A percentile compares a stretch with the other conserved stretches of the same genome.
Conservation (phyloP, 805 yeast genomes). For the Cyberlindnera bimundalis region DNA sequence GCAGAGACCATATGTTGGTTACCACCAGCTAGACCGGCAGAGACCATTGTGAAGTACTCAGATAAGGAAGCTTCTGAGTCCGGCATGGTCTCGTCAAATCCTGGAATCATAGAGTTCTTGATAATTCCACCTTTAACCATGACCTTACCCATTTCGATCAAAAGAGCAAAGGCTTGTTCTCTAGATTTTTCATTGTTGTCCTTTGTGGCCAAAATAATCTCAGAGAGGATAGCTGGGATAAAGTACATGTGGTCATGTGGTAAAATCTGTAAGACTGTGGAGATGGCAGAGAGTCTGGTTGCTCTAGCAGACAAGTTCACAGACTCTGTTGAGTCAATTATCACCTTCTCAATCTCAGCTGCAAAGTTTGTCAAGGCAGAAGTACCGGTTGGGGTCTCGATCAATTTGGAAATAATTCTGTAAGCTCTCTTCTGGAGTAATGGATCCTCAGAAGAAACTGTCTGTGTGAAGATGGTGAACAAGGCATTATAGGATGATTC, state of each 20-base stretch:
- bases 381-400: slow-evolving; percentile 65
- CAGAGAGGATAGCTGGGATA: slow-evolving; percentile 80
- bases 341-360: slow-evolving; percentile 53
- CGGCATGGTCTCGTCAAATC: slow-evolving; percentile 60
- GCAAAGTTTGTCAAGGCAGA: slow-evolving; percentile 50
- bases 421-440: slow-evolving; percentile 87
- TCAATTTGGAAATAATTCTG: slow-evolving; percentile 66
- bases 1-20: slow-evolving; percentile 97
- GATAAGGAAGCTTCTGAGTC: slow-evolving; percentile 63
- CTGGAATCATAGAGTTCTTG: slow-evolving; percentile 61
- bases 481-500: slow-evolving; percentile 64
- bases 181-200: slow-evolving; percentile 92
- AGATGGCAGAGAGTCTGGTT: slow-evolving; percentile 68
- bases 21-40: slow-evolving; percentile 94
- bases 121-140: slow-evolving; percentile 68
- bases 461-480: slow-evolving; percentile 70
- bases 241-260: slow-evolving; percentile 68
- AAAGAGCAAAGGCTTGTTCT: slow-evolving; percentile 67
- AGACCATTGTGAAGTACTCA: slow-evolving; percentile 87
- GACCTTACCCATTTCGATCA: slow-evolving; percentile 75
- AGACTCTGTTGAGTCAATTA: slow-evolving; percentile 53
- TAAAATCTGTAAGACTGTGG: slow-evolving; percentile 53
- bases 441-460: slow-evolving; percentile 57
- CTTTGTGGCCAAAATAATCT: slow-evolving; percentile 85
- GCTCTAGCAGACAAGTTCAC: slow-evolving; percentile 77